A percentile compares a stretch with the other conserved stretches of the same genome.
Evolutionary conservation across 163 green algal species (phyloP).

Genomic region (Trebouxia gelatinosa): DNA sequence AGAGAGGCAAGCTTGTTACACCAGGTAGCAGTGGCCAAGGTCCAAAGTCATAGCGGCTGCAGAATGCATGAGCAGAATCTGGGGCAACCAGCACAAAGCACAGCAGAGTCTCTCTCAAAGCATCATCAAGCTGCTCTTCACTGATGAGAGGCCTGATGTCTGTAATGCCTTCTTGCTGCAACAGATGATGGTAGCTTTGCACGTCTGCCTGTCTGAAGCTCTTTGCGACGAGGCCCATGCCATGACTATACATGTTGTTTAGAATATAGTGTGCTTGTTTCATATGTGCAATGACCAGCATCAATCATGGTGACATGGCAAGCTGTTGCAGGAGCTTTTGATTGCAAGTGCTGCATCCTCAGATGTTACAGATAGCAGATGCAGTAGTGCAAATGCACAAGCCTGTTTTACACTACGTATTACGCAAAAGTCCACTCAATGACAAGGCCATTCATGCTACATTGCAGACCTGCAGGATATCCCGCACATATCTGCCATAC

Average conservation of each 20-base stretch:
- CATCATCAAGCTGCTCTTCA: neutral
- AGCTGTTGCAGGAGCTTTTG: too few relatives aligned
- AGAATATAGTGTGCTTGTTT: too few relatives aligned
- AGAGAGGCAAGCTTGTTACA: constrained; percentile 9
- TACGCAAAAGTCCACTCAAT: neutral
- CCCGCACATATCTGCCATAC: constrained; percentile 79
- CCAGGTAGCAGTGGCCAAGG: constrained; percentile 83
- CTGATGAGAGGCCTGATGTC: constrained; percentile 41
- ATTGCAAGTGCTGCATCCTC: neutral
- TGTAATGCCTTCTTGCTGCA: constrained; percentile 60
- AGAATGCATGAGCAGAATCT: constrained; percentile 64
- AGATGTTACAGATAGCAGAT: neutral
- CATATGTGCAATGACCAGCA: too few relatives aligned
- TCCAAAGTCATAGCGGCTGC: constrained; percentile 87
- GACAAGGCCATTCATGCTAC: neutral
- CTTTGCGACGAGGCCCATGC: too few relatives aligned
- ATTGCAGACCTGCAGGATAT: constrained; percentile 62
- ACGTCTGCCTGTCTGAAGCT: too few relatives aligned
- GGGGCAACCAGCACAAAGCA: constrained; percentile 86
- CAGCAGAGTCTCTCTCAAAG: constrained; percentile 62
- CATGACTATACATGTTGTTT: too few relatives aligned
- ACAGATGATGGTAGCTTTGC: neutral
- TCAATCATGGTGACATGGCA: too few relatives aligned
- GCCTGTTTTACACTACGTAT: too few relatives aligned
- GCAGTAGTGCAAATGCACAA: too few relatives aligned